phyloP scores from a whole-genome alignment of 163 green algal species.

The Scenedesmus sp. region DNA sequence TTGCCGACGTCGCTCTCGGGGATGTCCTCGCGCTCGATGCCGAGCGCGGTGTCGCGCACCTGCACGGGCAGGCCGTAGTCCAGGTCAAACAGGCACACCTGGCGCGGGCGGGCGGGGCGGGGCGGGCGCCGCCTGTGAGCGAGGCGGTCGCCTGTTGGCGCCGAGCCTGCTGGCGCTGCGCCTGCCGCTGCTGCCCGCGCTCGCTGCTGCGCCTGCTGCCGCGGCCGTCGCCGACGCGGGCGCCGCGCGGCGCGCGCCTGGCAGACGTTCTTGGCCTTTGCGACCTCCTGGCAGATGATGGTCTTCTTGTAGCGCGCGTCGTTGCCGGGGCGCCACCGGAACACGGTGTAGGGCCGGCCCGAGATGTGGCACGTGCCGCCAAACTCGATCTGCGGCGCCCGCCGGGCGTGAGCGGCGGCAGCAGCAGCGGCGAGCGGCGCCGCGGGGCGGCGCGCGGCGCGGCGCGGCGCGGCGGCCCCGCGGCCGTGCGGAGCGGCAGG shows the following conservation, averaged over 20 bases:
- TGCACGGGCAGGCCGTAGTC: conserved; percentile 96
- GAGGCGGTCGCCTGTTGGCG: not conserved
- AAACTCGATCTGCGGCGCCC: conserved; percentile 87
- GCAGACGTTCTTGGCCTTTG: conserved; percentile 99
- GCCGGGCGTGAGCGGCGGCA: not conserved
- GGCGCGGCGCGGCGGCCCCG: not conserved
- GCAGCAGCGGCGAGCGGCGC: conserved; percentile 12
- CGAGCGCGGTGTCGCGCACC: conserved; percentile 90
- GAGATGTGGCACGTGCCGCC: conserved; percentile 95
- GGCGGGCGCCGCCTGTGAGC: not conserved
- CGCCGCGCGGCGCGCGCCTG: conserved; percentile 70
- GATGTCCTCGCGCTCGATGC: conserved; percentile 80
- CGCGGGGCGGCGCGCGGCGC: not conserved
- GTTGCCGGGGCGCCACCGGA: conserved; percentile 94
- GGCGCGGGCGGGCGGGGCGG: too few species aligned
- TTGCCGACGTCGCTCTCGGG: conserved; percentile 91
- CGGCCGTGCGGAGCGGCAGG: not conserved
- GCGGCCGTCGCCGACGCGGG: not conserved
- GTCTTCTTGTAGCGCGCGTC: conserved; percentile 99
- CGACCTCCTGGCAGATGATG: conserved; percentile 98
- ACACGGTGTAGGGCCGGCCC: conserved; percentile 97
- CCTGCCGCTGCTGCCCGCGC: not conserved
- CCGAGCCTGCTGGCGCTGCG: not conserved
- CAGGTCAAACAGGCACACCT: conserved; percentile 98
- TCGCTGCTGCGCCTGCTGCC: not conserved